Evolutionary conservation across 2,329 filamentous ascomycete genomes (phyloP).

Genomic region (Chaetomiaceae sp.): DNA sequence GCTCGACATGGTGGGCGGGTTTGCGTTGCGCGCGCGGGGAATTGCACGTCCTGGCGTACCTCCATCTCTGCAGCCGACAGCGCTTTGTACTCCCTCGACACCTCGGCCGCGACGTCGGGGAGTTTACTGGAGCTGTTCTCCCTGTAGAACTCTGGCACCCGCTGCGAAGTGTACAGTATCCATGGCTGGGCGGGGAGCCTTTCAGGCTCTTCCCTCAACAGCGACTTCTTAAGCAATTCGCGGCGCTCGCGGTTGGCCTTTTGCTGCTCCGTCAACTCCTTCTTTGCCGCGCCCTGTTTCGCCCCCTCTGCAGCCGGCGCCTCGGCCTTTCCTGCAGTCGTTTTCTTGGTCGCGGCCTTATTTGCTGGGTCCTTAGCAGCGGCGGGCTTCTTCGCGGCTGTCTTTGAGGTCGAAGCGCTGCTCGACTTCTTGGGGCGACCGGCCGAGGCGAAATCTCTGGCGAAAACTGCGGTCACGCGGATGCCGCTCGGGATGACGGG

Average conservation of each 20-base stretch:
- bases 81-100: conserved; percentile 36
- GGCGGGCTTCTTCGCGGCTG: conserved; percentile 22
- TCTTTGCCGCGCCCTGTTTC: neutral
- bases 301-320: neutral
- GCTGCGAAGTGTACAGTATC: conserved; percentile 36
- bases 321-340: conserved; percentile 24
- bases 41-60: conserved; percentile 35
- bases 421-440: conserved; percentile 9
- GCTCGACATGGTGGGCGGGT: neutral
- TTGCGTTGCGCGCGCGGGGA: neutral
- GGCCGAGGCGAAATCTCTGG: conserved; percentile 22
- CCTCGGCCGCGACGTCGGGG: neutral
- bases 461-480: conserved; percentile 15
- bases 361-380: conserved; percentile 29
- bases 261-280: conserved; percentile 33
- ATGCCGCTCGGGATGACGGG: conserved; percentile 12
- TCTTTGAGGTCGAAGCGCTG: conserved; percentile 17
- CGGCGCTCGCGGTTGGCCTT: conserved; percentile 29
- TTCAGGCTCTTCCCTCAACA: conserved; percentile 38
- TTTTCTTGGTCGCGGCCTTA: conserved; percentile 25
- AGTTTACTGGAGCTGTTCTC: neutral
- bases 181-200: conserved; percentile 33
- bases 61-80: conserved; percentile 40
- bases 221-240: conserved; percentile 38
- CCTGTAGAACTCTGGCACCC: conserved; percentile 24